Base-by-base conservation (phyloP, 2,329 filamentous ascomycete genomes). In the Penicillium brasilianum region DNA sequence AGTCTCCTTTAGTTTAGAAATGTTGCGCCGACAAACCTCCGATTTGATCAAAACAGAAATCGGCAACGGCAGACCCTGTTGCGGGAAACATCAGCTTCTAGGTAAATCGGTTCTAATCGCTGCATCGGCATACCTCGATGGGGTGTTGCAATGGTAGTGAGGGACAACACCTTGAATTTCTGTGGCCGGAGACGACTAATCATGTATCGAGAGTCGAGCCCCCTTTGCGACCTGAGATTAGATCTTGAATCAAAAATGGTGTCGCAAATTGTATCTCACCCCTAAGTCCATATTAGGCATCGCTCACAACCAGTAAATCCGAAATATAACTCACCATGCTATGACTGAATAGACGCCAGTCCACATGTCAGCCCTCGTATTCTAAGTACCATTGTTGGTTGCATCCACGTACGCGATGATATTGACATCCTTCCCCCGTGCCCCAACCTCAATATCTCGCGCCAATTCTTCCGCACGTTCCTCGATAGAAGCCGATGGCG, bases 121-220 rank as follows among this genome's bases (percentile, higher is more conserved):
- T 2, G 37, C 4, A 8, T 10, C 16, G 62, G 71, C 37, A 49
- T 13, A 84, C 84, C 78, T 74, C 82, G 76, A 75, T 89, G 87
- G 0, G 87, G 87, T 14, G 84, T 85, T 2, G 86, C 85, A 59
- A 89, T 83, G 0, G 87, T 88, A 0, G 87, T 88, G 66, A 89
- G 73, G 0, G 86, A 88, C 39, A 93, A 82, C 61, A 97, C 90
- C 72, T 91, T 92, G 66, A 97, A 91, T 54, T 88, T 85, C 3
- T 78, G 77, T 10, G 85, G 85, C 53, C 81, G 80, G 22, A 88
- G 75, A 44, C 77, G 80, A 61, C 84, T 87, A 66, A 89, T 86
- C 84, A 89, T 87, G 67, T 87, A 87, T 60, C 87, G 80, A 34
- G 87, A 82, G 71, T 89, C 87, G 54, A 89, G 82, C 9, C 87